Conservation (phyloP, 768 basidiomycete species). For the Calocera cornea region DNA sequence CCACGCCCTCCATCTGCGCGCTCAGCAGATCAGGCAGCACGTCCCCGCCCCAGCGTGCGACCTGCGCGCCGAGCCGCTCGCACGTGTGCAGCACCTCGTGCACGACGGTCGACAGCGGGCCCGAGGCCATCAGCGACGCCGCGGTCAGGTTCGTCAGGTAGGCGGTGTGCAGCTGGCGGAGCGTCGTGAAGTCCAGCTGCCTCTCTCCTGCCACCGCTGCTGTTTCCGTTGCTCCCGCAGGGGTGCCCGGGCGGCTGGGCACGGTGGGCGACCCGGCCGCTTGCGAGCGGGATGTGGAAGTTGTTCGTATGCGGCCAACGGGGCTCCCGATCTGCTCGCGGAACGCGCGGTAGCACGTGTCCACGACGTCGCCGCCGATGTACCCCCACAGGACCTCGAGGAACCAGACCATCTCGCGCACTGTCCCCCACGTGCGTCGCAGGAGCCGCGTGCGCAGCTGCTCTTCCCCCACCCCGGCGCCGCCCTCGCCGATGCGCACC, state of each 20-base stretch:
- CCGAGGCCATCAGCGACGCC: conserved; percentile 64
- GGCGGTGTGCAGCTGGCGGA: conserved; percentile 66
- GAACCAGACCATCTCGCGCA: conserved; percentile 85
- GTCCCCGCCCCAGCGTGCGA: conserved; percentile 88
- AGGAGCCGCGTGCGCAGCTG: conserved; percentile 49
- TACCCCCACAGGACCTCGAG: conserved; percentile 71
- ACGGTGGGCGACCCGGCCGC: not conserved
- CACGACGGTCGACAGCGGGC: conserved; percentile 45
- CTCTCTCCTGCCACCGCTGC: too few species aligned
- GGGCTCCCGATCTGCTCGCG: conserved; percentile 34
- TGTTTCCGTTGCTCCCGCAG: too few species aligned
- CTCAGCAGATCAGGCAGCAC: conserved; percentile 70
- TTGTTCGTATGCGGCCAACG: not conserved
- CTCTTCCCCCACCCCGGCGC: conserved; percentile 55
- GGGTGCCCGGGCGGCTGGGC: not conserved
- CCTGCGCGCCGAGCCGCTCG: conserved; percentile 72
- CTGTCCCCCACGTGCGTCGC: conserved; percentile 74
- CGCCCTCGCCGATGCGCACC: conserved; percentile 80
- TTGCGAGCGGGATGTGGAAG: not conserved
- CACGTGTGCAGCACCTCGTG: conserved; percentile 68
- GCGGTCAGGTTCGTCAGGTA: conserved; percentile 69
- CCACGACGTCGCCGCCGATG: conserved; percentile 81
- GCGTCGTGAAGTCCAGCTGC: conserved; percentile 69
- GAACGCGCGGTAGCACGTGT: conserved; percentile 63
- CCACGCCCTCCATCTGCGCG: conserved; percentile 54